These are phyloP conservation scores for Saccharomycopsis olivae DNA, from an alignment of 805 yeast species.

Conservation along the genomic window DNA sequence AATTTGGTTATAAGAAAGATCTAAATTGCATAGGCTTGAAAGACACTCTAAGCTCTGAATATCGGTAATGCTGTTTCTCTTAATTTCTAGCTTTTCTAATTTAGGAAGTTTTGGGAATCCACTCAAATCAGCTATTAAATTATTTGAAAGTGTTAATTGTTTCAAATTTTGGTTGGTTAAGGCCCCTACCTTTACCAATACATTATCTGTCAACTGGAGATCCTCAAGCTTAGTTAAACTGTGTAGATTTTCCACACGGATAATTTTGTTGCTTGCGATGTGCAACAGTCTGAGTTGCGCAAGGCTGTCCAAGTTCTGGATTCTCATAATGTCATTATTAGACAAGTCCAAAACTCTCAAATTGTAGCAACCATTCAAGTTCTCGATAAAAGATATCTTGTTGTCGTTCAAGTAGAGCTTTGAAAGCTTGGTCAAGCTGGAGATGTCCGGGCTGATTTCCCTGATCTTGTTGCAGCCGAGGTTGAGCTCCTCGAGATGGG, in stretches of 20 bases:
- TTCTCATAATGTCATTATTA: constrained; percentile 8
- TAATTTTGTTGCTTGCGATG: constrained; percentile 6
- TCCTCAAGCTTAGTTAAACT: constrained; percentile 1
- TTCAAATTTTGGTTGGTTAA: constrained; percentile 4
- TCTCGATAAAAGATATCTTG: constrained; percentile 1
- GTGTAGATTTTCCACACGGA: constrained; percentile 6
- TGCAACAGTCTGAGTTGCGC: not conserved
- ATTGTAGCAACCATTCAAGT: constrained; percentile 3
- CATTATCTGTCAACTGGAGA: constrained; percentile 9
- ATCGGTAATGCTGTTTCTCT: not conserved
- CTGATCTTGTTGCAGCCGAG: no score
- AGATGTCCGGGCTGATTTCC: no score
- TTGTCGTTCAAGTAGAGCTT: constrained; percentile 9
- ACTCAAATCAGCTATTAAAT: constrained; percentile 3
- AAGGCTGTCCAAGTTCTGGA: constrained; percentile 9
- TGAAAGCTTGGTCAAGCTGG: not conserved
- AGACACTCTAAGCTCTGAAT: constrained; percentile 1
- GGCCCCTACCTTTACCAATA: constrained; percentile 8
- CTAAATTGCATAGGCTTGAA: not conserved
- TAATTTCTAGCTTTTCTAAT: constrained; percentile 3
- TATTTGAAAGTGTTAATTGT: constrained; percentile 4
- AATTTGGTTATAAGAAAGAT: constrained; percentile 5
- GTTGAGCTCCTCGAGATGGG: not conserved
- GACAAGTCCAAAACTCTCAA: constrained; percentile 4
- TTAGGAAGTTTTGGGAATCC: constrained; percentile 4